Evolutionary conservation across 1,139 yeast genomes (phyloP).

Genomic region (Nadsonia starkeyi-henricii): DNA sequence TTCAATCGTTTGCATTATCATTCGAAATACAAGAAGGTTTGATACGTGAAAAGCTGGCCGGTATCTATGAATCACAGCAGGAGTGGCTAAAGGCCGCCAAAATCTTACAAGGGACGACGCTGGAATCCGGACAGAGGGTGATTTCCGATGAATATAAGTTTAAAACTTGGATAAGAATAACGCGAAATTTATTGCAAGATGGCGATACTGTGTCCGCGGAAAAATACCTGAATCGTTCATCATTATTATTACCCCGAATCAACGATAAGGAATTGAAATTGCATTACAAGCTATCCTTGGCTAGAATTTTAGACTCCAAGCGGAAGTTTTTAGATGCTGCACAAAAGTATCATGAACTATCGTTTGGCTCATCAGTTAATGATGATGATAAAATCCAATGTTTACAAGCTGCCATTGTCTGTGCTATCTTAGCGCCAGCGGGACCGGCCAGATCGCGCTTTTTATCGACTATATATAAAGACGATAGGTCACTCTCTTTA

Average conservation of each 20-base stretch:
- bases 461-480: constrained; percentile 19
- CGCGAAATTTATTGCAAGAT: constrained; percentile 21
- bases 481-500: constrained; percentile 18
- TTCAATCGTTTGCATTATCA: not conserved
- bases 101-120: constrained; percentile 16
- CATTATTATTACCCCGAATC: constrained; percentile 15
- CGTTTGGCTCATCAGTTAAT: constrained; percentile 17
- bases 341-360: constrained; percentile 21
- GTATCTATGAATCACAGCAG: constrained; percentile 15
- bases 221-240: constrained; percentile 16
- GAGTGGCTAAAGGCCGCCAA: constrained; percentile 18
- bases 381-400: constrained; percentile 19
- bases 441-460: constrained; percentile 24
- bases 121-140: constrained; percentile 14
- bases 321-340: constrained; percentile 23
- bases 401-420: constrained; percentile 21
- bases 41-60: constrained; percentile 19
- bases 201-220: constrained; percentile 23
- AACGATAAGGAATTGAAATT: constrained; percentile 12
- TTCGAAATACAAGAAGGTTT: constrained; percentile 19
- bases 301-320: constrained; percentile 22
- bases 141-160: constrained; percentile 18
- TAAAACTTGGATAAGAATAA: constrained; percentile 18
- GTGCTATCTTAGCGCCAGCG: constrained; percentile 24
- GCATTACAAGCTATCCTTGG: constrained; percentile 23